Conservation (phyloP, 2,329 filamentous ascomycete species). For the Cryoendolithus antarcticus region DNA sequence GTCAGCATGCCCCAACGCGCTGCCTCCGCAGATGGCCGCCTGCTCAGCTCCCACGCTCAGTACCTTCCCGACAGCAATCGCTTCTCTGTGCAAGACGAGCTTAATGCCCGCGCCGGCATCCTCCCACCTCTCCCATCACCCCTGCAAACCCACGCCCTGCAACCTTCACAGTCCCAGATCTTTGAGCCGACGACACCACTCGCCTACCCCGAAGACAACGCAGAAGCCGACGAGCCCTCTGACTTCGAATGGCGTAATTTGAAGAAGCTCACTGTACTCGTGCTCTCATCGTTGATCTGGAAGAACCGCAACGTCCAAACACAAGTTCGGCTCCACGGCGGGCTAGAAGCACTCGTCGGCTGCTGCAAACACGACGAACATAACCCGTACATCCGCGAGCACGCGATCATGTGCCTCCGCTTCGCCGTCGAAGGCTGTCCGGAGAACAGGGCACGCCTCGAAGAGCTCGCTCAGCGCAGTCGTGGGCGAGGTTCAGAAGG, state of each 20-base stretch:
- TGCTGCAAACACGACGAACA: slow-evolving; percentile 86
- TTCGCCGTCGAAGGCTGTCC: slow-evolving; percentile 56
- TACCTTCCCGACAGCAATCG: no score
- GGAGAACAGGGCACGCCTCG: slow-evolving; percentile 59
- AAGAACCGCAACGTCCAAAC: slow-evolving; percentile 75
- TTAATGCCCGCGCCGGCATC: not conserved
- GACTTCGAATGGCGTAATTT: slow-evolving; percentile 68
- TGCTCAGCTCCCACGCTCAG: slow-evolving; percentile 5
- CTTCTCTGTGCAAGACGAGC: no score
- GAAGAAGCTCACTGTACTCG: slow-evolving; percentile 84
- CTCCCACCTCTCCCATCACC: slow-evolving; percentile 24
- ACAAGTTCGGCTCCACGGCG: slow-evolving; percentile 74
- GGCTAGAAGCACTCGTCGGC: slow-evolving; percentile 75
- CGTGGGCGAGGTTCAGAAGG: no score
- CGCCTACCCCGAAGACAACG: slow-evolving; percentile 27
- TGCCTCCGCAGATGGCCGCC: slow-evolving; percentile 5
- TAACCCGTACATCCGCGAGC: slow-evolving; percentile 88
- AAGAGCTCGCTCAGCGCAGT: slow-evolving; percentile 37
- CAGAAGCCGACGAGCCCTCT: slow-evolving; percentile 46
- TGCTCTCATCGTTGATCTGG: slow-evolving; percentile 79
- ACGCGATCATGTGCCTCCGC: slow-evolving; percentile 78
- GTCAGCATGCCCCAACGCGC: slow-evolving; percentile 2
- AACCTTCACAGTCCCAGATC: slow-evolving; percentile 8
- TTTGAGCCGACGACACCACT: slow-evolving; percentile 31
- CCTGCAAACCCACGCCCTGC: not conserved